A percentile compares a stretch with the other conserved stretches of the same genome.
phyloP scores from a whole-genome alignment of 192 early-diverging fungal species.

The Podila epigama region DNA sequence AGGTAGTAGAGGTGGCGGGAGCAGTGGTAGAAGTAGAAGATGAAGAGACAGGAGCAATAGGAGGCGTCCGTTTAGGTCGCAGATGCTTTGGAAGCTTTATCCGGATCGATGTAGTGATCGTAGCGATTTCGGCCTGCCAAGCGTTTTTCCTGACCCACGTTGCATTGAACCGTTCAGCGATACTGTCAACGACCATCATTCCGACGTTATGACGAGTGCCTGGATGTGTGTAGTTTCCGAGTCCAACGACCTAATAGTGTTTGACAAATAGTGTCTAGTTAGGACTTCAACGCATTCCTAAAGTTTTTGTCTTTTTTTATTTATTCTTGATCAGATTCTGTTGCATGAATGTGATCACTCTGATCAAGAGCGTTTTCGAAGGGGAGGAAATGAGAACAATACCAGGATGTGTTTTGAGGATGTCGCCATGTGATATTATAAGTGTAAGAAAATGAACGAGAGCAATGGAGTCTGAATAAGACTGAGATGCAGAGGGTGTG shows the following conservation, averaged over 20 bases:
- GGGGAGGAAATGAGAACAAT: no score
- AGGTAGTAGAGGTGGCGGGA: neutral
- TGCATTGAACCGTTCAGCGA: conserved; percentile 54
- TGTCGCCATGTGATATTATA: no score
- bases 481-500: no score
- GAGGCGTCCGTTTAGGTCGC: conserved; percentile 7
- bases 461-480: no score
- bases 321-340: neutral
- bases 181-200: conserved; percentile 68
- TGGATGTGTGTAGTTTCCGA: conserved; percentile 73
- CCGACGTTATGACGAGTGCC: conserved; percentile 78
- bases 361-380: no score
- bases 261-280: neutral
- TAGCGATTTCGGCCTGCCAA: conserved; percentile 44
- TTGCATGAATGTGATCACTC: no score
- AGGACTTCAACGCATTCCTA: no score
- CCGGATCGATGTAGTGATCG: conserved; percentile 10
- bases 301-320: neutral
- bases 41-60: neutral
- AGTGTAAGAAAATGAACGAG: no score
- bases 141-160: conserved; percentile 47
- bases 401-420: neutral
- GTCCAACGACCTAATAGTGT: conserved; percentile 63
- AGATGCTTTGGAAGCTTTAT: conserved; percentile 5
- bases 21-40: neutral